phyloP scores from a whole-genome alignment of 352 stramenopile species.

The Phytophthora sojae region DNA sequence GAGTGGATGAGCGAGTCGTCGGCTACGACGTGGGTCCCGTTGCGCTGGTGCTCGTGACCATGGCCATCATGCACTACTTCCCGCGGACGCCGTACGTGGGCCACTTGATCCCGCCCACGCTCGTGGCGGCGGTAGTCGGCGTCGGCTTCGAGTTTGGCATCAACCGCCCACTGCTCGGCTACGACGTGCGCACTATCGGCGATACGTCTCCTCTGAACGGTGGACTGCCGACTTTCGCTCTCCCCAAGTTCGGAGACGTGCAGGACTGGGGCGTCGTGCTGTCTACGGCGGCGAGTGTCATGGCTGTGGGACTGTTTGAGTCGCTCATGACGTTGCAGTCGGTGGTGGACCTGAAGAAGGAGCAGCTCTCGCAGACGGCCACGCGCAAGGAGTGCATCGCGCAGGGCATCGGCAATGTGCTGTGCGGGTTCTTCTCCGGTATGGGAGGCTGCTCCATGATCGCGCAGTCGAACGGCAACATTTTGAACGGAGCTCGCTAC shows the following conservation, averaged over 20 bases:
- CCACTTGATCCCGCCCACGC: conserved; percentile 77
- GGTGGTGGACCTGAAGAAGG: conserved; percentile 90
- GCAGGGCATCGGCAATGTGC: conserved; percentile 92
- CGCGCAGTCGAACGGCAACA: conserved; percentile 92
- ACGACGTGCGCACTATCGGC: conserved; percentile 81
- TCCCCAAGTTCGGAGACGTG: conserved; percentile 56
- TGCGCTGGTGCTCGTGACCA: conserved; percentile 77
- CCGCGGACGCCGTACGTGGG: conserved; percentile 67
- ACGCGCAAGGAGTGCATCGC: conserved; percentile 86
- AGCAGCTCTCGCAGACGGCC: conserved; percentile 63
- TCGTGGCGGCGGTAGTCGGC: conserved; percentile 79
- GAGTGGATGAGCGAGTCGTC: conserved; percentile 77
- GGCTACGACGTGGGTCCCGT: conserved; percentile 66
- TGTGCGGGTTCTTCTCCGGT: conserved; percentile 91
- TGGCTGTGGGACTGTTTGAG: conserved; percentile 93
- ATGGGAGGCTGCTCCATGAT: conserved; percentile 96
- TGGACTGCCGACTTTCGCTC: conserved; percentile 58
- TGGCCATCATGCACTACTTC: conserved; percentile 90
- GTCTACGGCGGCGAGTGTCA: conserved; percentile 91
- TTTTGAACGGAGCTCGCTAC: conserved; percentile 83
- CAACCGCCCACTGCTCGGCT: conserved; percentile 73
- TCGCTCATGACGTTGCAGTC: conserved; percentile 95
- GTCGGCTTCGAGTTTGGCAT: conserved; percentile 91
- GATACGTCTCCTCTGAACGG: conserved; percentile 70
- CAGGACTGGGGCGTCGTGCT: conserved; percentile 78